Percentiles rank a stretch among this genome's conserved stretches.
These are phyloP conservation scores for Mucor ambiguus DNA, from an alignment of 371 early-diverging fungal genomes.

Conservation along the genomic window DNA sequence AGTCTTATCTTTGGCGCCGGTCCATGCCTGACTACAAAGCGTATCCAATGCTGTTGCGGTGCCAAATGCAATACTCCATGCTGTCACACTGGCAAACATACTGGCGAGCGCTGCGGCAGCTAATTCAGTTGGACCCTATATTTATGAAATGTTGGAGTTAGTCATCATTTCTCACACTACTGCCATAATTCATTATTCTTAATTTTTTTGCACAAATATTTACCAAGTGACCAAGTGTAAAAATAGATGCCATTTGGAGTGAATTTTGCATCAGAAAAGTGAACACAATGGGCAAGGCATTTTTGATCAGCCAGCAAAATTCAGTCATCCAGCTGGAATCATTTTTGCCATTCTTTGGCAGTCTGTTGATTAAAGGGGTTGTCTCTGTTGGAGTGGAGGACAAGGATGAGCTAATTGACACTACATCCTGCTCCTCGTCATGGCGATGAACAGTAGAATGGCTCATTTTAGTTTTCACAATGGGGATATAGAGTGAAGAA, in stretches of 20 bases:
- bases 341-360: slow-evolving; percentile 6
- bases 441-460: background rate
- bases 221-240: slow-evolving; percentile 62
- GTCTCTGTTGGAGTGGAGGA: slow-evolving; percentile 31
- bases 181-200: background rate
- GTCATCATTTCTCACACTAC: background rate
- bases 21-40: slow-evolving; percentile 86
- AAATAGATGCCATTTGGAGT: slow-evolving; percentile 57
- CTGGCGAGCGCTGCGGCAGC: slow-evolving; percentile 74
- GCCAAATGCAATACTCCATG: slow-evolving; percentile 72
- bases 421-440: slow-evolving; percentile 9
- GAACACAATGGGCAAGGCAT: slow-evolving; percentile 54
- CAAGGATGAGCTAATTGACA: slow-evolving; percentile 25
- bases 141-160: background rate
- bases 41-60: slow-evolving; percentile 84
- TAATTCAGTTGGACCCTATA: slow-evolving; percentile 64
- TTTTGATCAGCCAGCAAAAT: slow-evolving; percentile 41
- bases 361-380: slow-evolving; percentile 24
- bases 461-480: slow-evolving; percentile 11
- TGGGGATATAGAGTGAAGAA: slow-evolving; percentile 4
- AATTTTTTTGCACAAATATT: slow-evolving; percentile 9
- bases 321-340: slow-evolving; percentile 17
- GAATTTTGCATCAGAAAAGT: slow-evolving; percentile 65
- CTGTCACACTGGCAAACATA: slow-evolving; percentile 82
- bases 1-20: slow-evolving; percentile 70